Base-by-base conservation (phyloP, 1,284 basidiomycete species). In the Ustilago sp. region DNA sequence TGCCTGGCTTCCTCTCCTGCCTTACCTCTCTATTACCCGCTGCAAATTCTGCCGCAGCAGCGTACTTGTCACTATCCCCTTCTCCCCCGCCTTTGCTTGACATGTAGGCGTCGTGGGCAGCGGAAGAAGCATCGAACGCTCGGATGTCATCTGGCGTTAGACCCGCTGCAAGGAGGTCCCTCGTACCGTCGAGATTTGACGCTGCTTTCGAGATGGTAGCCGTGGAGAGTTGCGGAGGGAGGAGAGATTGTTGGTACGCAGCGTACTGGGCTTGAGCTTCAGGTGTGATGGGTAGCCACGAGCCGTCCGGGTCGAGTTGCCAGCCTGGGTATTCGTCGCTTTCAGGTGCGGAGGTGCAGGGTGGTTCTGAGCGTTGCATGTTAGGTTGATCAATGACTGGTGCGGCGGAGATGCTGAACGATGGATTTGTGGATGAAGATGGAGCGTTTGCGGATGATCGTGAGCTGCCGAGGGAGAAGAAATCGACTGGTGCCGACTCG, bases 261-360 rank as follows among this genome's bases (percentile, higher is more conserved):
- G 68, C 70, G 35, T 81, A 80, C 8, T 67, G 65, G 3, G 73
- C 77, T 59, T 84, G 83, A 3, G 84, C 83, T 56, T 83, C 81
- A 2, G 83, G 82, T 12, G 84, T 85, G 32, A 85, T 76, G 39
- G 84, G 83, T 3, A 82, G 74, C 83, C 83, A 84, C 0, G 76
- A 71, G 8, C 84, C 84, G 53, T 85, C 82, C 7, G 82, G 81
- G 54, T 84, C 83, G 55, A 81, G 80, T 41, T 75, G 70, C 84
- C 84, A 85, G 28, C 84, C 84, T 4, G 72, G 70, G 51, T 83
- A 81, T 4, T 60, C 53, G 23, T 32, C 13, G 53, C 59, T 17
- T 19, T 32, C 39, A 8, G n/a, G 9, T 5, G 36, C 58, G 31
- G 19, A 35, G 3, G 31, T 17, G 11, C 56, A 35, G 2, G 59